These are phyloP conservation scores for Wilcoxina mikolae DNA, from an alignment of 495 filamentous ascomycete genomes.

Conservation along the genomic window DNA sequence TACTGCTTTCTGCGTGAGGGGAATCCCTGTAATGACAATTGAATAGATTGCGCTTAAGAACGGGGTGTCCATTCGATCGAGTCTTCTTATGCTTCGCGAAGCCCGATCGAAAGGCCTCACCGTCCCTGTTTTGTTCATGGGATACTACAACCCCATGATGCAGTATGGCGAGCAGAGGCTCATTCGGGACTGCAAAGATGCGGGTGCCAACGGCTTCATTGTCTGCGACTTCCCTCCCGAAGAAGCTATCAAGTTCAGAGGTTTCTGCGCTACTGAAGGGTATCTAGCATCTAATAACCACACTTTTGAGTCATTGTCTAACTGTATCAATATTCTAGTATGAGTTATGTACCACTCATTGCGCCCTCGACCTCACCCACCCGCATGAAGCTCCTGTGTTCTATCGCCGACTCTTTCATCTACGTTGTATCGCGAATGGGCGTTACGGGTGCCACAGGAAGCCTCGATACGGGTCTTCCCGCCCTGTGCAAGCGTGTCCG, in stretches of 20 bases:
- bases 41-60: conserved; percentile 58
- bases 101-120: conserved; percentile 60
- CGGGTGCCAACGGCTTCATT: conserved; percentile 92
- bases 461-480: conserved; percentile 62
- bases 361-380: conserved; percentile 83
- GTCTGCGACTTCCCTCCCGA: conserved; percentile 93
- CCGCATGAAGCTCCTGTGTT: conserved; percentile 88
- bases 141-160: conserved; percentile 93
- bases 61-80: conserved; percentile 65
- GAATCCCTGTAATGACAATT: no score
- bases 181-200: conserved; percentile 67
- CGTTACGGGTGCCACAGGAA: conserved; percentile 79
- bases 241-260: conserved; percentile 84
- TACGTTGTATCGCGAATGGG: conserved; percentile 98
- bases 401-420: conserved; percentile 96
- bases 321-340: conserved; percentile 31
- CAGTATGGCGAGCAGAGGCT: conserved; percentile 85
- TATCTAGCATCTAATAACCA: conserved; percentile 27
- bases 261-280: conserved; percentile 61
- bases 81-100: conserved; percentile 63
- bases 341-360: conserved; percentile 91
- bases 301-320: not conserved
- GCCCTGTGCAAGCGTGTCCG: conserved; percentile 75
- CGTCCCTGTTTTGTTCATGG: conserved; percentile 85
- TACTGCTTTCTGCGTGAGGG: no score